Evolutionary conservation across 1,284 basidiomycete species (phyloP), one percentile per base, ranked within the genome.

Genomic region (Leccinum angustisporum): DNA sequence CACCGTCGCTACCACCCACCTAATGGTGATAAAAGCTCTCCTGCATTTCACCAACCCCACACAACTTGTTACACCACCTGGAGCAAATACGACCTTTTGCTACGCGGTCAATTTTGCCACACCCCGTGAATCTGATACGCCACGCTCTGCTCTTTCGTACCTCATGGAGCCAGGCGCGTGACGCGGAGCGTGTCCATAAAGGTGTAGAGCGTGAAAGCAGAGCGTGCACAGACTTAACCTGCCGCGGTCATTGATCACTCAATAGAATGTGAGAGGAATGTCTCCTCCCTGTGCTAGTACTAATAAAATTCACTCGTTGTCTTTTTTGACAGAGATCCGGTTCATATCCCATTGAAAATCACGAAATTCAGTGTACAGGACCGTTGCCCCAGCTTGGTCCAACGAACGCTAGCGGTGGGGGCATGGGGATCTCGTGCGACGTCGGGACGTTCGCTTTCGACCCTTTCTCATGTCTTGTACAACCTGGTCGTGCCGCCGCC

Each of bases 401-500:
- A 2, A 38, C 48, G 3, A 25, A 33, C 11, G 52, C 34, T 31
- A 50, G 48, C 14, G 18, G 36, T 30, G 52, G 40, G 21, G 21
- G 9, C 13, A 14, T 54, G 33, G 13, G 58, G 52, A 48, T 33
- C 64, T 34, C 60, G 54, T 18, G 40, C 38, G 14, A 34, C 54
- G 8, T 43, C 65, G 1, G 68, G 63, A 9, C 67, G 58, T 13
- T 71, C 73, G 2, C 72, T 81, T 11, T 74, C 82, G 4, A 86
- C 77, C 2, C 76, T 90, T 11, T 83, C 85, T 11, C 79, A 79
- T 64, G 87, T 87, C 3, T 75, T 90, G 21, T 82, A 87, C 67
- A 86, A 84, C 66, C 30, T 31, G n/a, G 79, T 80, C 40, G 81
- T 81, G 30, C 85, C 85, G 0, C 78, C 84, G 1, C 87, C 87